Evolutionary conservation across 768 basidiomycete genomes (phyloP), one percentile per base, ranked within the genome.

Genomic region (Pleurotus ostreatus): DNA sequence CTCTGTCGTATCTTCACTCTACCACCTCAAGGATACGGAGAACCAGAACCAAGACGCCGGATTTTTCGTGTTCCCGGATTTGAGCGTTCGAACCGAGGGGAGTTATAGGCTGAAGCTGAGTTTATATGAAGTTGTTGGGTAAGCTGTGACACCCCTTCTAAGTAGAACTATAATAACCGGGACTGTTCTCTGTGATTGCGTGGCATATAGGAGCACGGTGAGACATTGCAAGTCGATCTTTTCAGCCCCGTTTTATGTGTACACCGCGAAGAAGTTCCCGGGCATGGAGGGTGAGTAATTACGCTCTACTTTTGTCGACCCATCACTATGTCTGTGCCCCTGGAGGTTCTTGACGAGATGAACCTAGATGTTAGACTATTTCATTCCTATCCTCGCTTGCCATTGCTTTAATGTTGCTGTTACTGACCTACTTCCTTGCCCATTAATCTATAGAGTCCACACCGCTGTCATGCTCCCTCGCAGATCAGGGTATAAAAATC

Each of bases 401-500:
- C 30, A 34, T 34, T 46, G n/a, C 44, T 55, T 26, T 5, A 9
- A 26, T 9, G 34, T 52, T 18, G 15, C 39, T 5, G 2, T 51
- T 34, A 3, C n/a, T 16, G 16, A n/a, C 22, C 7, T 18, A 16
- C 46, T 23, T 5, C 40, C n/a, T 40, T 30, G 18, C 30, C 1
- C 3, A 25, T 34, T 12, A 9, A 34, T 6, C 34, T 9, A 40
- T 67, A 94, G 94, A 94, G 71, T 94, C 92, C 3, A 94, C 94
- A 0, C 84, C 87, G 2, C 79, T 96, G 0, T 95, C 94, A 1
- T 91, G 87, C 61, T 90, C 91, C 0, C 81, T 95, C 55, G 92
- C 93, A n/a, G 93, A 95, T 66, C 94, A 95, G 70, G 94, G 94
- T 20, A 93, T 95, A 72, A 96, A 95, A 72, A 94, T 96, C 54